Evolutionary conservation across 768 basidiomycete genomes (phyloP).

Genomic region (Auriscalpium microsporum): DNA sequence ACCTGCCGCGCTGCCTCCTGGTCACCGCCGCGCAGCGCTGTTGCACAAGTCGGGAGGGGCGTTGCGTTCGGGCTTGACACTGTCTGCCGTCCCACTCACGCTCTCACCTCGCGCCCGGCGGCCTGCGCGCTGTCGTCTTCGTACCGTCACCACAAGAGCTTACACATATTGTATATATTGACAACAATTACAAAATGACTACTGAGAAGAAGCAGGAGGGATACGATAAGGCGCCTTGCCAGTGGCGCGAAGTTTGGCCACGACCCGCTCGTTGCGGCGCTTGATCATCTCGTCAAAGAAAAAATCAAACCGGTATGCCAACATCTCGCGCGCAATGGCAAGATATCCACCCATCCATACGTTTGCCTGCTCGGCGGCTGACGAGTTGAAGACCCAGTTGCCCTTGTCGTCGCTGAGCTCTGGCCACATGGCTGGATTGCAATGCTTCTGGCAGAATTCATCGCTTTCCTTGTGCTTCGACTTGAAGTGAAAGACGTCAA

Average conservation of each 20-base stretch:
- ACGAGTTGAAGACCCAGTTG: slow-evolving; percentile 21
- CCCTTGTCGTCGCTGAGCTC: slow-evolving; percentile 6
- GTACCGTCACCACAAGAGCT: too few relatives aligned
- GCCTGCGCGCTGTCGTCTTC: too few relatives aligned
- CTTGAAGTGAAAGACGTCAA: slow-evolving; percentile 19
- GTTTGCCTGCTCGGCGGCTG: slow-evolving; percentile 19
- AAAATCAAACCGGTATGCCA: slow-evolving; percentile 24
- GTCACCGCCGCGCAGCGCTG: too few relatives aligned
- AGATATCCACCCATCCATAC: slow-evolving; percentile 19
- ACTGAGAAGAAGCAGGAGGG: too few relatives aligned
- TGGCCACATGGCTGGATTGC: slow-evolving; percentile 12
- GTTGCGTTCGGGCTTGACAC: too few relatives aligned
- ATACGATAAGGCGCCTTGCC: too few relatives aligned
- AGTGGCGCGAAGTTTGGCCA: not conserved
- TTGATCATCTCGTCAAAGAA: slow-evolving; percentile 32
- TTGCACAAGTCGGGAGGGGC: too few relatives aligned
- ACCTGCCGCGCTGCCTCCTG: too few relatives aligned
- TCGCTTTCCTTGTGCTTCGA: slow-evolving; percentile 16
- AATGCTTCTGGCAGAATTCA: slow-evolving; percentile 11
- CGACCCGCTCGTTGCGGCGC: slow-evolving; percentile 15
- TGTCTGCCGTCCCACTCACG: too few relatives aligned
- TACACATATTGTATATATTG: too few relatives aligned
- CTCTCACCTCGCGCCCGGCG: too few relatives aligned
- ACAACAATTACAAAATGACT: too few relatives aligned
- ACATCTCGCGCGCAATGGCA: slow-evolving; percentile 29